Evolutionary conservation across 371 early-diverging fungal genomes (phyloP), one percentile per base, ranked within the genome.

Genomic region (Lichtheimia hyalospora): DNA sequence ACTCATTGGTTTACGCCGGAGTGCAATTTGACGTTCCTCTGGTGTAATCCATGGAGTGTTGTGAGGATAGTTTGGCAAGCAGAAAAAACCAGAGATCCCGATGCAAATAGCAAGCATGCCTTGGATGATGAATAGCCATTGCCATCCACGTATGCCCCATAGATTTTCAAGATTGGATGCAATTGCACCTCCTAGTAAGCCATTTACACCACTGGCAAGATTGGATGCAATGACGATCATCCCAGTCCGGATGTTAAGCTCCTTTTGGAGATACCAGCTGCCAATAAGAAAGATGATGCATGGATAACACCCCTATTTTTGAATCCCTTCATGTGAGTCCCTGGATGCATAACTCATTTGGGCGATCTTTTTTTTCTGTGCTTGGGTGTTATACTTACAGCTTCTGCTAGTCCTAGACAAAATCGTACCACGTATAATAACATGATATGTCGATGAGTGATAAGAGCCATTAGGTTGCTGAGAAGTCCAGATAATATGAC

Each of bases 1-100:
- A 16, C 40, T 18, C n/a, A 53, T 53, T 10, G 53, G 53, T 20
- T 53, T 53, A n/a, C 89, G 75, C 15, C 61, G 34, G 3, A 70
- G 62, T 3, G 85, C 82, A 25, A 85, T 52, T 6, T 71, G 71
- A 27, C 80, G 71, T 63, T 84, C 79, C 49, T 74, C 77, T 10
- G 67, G 65, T 21, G 66, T 73, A 34, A 90, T 70, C 57, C 57
- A 43, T 27, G 57, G 57, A 23, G 57, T 53, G 40, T 56, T 46
- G 21, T 56, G 48, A 18, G 57, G 57, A 27, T 53, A 56, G 28
- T 56, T 48, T 12, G 57, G 57, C 23, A 56, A 34, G 15, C 25
- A 8, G 10, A 56, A 48, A 16, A 46, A 56, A 1, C 57, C 57
- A 25, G 34, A 13, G 3, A 56, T 16, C 7, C 57, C 57, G 46